Percentiles rank a stretch among this genome's conserved stretches.
Evolutionary conservation across 2,329 filamentous ascomycete genomes (phyloP).

Genomic region (Tolypocladium guangdongense): DNA sequence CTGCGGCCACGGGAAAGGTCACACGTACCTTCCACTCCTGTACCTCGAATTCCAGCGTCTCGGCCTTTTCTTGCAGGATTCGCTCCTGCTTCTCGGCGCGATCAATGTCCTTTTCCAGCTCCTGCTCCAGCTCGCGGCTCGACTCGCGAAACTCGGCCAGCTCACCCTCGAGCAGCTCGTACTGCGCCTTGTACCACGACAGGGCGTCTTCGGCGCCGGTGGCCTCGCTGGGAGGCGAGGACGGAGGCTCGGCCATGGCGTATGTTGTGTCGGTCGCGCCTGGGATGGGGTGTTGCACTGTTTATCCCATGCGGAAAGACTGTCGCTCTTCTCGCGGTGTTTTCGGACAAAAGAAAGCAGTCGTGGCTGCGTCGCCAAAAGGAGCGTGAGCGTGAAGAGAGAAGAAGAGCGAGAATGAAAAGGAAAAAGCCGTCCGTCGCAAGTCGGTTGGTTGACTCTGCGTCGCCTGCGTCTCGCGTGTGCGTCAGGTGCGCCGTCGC

Average conservation of each 20-base stretch:
- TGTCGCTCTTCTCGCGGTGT: too few species aligned
- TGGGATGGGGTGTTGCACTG: background rate
- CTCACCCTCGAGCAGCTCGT: constrained; percentile 84
- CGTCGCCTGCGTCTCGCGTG: background rate
- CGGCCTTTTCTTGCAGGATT: constrained; percentile 74
- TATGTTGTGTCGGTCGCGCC: background rate
- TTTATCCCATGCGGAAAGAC: background rate
- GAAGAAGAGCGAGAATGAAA: background rate
- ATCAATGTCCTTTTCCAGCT: constrained; percentile 93
- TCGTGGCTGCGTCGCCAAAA: background rate
- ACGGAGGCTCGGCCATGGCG: constrained; percentile 48
- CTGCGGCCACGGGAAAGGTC: background rate
- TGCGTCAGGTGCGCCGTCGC: background rate
- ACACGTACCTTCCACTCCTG: constrained; percentile 90
- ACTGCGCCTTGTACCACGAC: constrained; percentile 91
- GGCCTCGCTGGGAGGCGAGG: constrained; percentile 47
- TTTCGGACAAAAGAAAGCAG: background rate
- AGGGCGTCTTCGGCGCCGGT: constrained; percentile 62
- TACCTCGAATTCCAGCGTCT: constrained; percentile 75
- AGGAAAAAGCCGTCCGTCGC: background rate
- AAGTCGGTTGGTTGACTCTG: background rate
- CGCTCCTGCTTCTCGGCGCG: constrained; percentile 89
- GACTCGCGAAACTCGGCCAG: constrained; percentile 89
- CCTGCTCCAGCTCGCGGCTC: constrained; percentile 85
- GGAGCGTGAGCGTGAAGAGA: background rate